phyloP scores from a whole-genome alignment of 1,139 yeast genomes.

The Hansenula anomala region DNA sequence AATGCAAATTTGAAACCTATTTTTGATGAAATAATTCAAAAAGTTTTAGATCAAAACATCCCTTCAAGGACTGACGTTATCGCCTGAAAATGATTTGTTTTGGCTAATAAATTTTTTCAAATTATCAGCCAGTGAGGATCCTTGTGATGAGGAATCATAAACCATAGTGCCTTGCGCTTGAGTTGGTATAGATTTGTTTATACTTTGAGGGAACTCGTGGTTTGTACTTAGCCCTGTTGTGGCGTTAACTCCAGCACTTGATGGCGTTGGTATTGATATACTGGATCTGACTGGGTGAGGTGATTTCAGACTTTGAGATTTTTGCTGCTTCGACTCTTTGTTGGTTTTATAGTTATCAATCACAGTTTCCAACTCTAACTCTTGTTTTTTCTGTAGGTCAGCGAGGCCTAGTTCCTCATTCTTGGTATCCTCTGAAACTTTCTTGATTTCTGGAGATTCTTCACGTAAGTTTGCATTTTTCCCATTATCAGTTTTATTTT shows the following conservation, averaged over 20 bases:
- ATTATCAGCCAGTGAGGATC: slow-evolving; percentile 3
- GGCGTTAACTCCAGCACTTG: too few species aligned
- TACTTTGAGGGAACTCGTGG: too few species aligned
- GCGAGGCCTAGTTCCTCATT: neutral
- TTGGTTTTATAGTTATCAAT: neutral
- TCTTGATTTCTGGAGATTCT: neutral
- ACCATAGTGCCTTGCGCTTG: too few species aligned
- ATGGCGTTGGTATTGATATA: neutral
- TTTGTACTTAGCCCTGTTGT: too few species aligned
- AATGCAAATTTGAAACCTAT: slow-evolving; percentile 37
- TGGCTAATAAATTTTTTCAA: slow-evolving; percentile 7
- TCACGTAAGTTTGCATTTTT: neutral
- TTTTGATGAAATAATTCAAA: slow-evolving; percentile 47
- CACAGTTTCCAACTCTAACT: neutral
- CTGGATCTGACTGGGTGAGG: neutral
- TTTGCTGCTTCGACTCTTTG: neutral
- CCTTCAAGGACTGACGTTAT: slow-evolving; percentile 7
- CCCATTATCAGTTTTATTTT: neutral
- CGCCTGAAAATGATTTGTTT: too few species aligned
- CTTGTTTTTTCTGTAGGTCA: neutral
- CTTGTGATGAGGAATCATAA: neutral
- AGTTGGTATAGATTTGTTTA: too few species aligned
- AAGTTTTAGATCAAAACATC: slow-evolving; percentile 34
- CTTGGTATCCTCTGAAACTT: neutral
- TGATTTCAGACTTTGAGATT: neutral